Percentiles rank a stretch among this genome's conserved stretches.
Conservation (phyloP, 1,284 basidiomycete genomes). For the Austroboletus niveus region DNA sequence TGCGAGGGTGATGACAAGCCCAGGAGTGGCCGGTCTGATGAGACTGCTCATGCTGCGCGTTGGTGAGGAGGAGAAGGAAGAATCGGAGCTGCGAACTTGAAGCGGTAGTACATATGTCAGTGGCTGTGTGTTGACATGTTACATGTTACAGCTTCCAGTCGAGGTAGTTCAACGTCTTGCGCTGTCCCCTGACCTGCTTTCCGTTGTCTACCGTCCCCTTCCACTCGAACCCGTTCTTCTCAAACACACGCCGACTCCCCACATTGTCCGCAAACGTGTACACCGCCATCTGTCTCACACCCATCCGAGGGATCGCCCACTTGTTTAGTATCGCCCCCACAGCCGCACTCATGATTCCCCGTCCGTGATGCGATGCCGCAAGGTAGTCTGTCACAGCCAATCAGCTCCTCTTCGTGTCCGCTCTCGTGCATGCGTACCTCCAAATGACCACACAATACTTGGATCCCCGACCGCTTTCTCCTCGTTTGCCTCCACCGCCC, state of each 20-base stretch:
- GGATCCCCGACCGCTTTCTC: constrained; percentile 36
- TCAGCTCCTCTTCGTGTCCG: constrained; percentile 10
- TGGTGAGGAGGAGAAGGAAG: not conserved
- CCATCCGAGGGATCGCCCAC: constrained; percentile 63
- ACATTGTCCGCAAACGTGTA: constrained; percentile 50
- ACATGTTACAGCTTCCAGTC: constrained; percentile 8
- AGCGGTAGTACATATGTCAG: not conserved
- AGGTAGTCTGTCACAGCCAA: constrained; percentile 26
- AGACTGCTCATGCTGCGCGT: constrained; percentile 47
- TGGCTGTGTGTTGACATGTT: constrained; percentile 19
- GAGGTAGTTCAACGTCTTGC: constrained; percentile 19
- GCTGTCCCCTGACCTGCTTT: constrained; percentile 33
- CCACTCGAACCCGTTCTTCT: constrained; percentile 60
- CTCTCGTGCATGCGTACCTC: constrained; percentile 32
- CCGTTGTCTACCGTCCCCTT: constrained; percentile 41
- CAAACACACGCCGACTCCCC: constrained; percentile 58
- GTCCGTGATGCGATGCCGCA: constrained; percentile 54
- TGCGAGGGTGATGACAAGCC: constrained; percentile 73
- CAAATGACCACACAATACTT: constrained; percentile 43
- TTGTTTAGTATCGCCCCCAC: constrained; percentile 47
- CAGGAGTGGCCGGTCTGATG: constrained; percentile 80
- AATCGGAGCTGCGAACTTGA: too few relatives aligned
- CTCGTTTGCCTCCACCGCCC: constrained; percentile 17
- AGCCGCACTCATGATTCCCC: constrained; percentile 66
- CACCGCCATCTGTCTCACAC: constrained; percentile 43